Evolutionary conservation across 2,329 filamentous ascomycete species (phyloP).

Genomic region (Aureobasidium sp.): DNA sequence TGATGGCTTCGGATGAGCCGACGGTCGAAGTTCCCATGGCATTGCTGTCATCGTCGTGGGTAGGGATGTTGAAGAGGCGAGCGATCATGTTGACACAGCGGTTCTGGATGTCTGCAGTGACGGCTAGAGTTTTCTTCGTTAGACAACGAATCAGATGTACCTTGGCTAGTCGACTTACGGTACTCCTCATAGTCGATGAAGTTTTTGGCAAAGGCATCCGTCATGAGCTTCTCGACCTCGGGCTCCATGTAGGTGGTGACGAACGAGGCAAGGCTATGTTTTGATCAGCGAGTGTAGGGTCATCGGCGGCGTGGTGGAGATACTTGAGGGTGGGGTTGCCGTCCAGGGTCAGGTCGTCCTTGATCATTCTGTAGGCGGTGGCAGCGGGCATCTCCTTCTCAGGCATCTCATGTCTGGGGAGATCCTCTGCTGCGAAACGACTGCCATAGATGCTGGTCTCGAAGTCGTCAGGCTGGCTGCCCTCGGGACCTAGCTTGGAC

Average conservation of each 20-base stretch:
- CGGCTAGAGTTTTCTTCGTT: conserved; percentile 14
- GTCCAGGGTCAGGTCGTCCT: conserved; percentile 85
- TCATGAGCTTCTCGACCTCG: conserved; percentile 92
- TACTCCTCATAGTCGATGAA: conserved; percentile 52
- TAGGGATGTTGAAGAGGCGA: conserved; percentile 74
- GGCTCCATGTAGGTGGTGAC: conserved; percentile 98
- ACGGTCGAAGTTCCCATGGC: conserved; percentile 83
- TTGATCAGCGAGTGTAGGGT: neutral
- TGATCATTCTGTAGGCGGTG: conserved; percentile 94
- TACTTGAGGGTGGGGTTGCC: conserved; percentile 83
- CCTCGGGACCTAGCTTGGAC: conserved; percentile 36
- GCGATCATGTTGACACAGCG: conserved; percentile 72
- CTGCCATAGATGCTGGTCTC: conserved; percentile 83
- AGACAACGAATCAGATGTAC: no score
- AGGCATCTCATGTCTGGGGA: conserved; percentile 80
- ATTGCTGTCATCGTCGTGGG: conserved; percentile 45
- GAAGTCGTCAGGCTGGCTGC: conserved; percentile 44
- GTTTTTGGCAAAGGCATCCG: conserved; percentile 86
- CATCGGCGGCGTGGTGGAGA: conserved; percentile 20
- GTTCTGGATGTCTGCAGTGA: conserved; percentile 59
- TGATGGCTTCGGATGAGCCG: conserved; percentile 82
- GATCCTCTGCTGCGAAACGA: conserved; percentile 68
- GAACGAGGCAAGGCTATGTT: conserved; percentile 70
- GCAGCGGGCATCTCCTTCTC: conserved; percentile 84
- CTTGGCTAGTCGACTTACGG: no score